Base-by-base conservation (phyloP, 352 stramenopile species). In the Phytophthora capsici region DNA sequence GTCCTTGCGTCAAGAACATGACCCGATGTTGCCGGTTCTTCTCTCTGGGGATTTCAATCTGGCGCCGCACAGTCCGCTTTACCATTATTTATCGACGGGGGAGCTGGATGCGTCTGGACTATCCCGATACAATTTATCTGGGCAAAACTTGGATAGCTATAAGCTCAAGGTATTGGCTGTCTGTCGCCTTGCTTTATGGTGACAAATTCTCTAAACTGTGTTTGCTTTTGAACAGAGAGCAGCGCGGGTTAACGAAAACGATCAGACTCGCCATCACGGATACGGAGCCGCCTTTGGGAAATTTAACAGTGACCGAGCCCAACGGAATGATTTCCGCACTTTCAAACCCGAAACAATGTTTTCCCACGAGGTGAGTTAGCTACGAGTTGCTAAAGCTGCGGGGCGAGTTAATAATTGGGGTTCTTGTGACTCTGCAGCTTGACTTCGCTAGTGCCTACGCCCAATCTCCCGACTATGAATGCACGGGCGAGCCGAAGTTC, bases 41-140 rank as follows among this genome's bases (percentile, higher is more conserved):
- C 65, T 91, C 16, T 88, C 77, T 38, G 83, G 83, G 0, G 83
- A 91, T 43, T 91, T 91, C 54, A 91, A 91, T 58, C 45, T 91
- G 38, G 65, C 75, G 44, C 83, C 83, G 1, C 77, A 85, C 57
- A 89, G 83, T 22, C 69, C 83, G 45, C 65, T 91, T 20, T 91
- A 91, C 45, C 77, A 88, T 51, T 88, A 80, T 34, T 36, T 91
- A 12, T 80, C 77, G 20, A 70, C 63, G 12, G 79, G 83, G 10
- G 56, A 66, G 6, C 48, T 91, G 16, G 52, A 88, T 61, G 66
- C 63, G 8, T 82, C 78, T 1, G 72, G 69, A 0, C 49, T 90
- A 22, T 81, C 74, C 25, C 80, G 78, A 48, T 68, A 70, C 43
- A 57, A 62, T n/a, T 63, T 90, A 3, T 88, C 78, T 0, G 81